Conservation (phyloP, 2,329 filamentous ascomycete species). For the Pseudopithomyces chartarum region DNA sequence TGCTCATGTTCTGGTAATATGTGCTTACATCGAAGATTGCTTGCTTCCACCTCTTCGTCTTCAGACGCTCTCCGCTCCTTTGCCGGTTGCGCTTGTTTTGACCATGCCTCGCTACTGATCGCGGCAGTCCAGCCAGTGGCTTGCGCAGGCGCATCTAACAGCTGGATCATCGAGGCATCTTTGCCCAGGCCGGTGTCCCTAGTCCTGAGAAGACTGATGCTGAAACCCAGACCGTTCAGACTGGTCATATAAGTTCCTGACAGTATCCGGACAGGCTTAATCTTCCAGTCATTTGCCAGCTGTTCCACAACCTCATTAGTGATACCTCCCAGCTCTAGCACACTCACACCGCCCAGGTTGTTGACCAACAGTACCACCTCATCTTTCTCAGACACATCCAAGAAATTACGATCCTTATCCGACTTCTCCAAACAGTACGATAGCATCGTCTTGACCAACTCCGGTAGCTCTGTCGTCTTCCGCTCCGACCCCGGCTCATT, state of each 20-base stretch:
- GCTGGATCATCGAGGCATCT: conserved; percentile 66
- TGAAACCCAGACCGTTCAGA: conserved; percentile 73
- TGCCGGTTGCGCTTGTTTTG: conserved; percentile 50
- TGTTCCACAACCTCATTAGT: conserved; percentile 69
- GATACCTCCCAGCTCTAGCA: conserved; percentile 74
- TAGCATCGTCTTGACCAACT: conserved; percentile 64
- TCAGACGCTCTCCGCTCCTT: conserved; percentile 49
- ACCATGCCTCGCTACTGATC: conserved; percentile 64
- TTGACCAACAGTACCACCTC: conserved; percentile 73
- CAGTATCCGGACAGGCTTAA: conserved; percentile 66
- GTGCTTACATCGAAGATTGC: conserved; percentile 57
- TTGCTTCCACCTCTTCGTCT: conserved; percentile 54
- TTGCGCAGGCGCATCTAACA: conserved; percentile 71
- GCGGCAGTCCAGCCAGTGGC: conserved; percentile 70
- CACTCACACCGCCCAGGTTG: conserved; percentile 75
- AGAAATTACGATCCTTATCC: conserved; percentile 73
- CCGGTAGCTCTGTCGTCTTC: conserved; percentile 48
- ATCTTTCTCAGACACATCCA: conserved; percentile 64
- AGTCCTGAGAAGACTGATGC: conserved; percentile 68
- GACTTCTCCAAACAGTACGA: conserved; percentile 64
- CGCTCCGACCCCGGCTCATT: conserved; percentile 63
- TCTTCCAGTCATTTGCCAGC: conserved; percentile 61
- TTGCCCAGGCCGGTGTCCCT: conserved; percentile 63
- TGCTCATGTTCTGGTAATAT: background rate
- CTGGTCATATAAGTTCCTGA: conserved; percentile 74